Conservation (phyloP, 768 basidiomycete genomes). For the Leccinum disarticulatum region DNA sequence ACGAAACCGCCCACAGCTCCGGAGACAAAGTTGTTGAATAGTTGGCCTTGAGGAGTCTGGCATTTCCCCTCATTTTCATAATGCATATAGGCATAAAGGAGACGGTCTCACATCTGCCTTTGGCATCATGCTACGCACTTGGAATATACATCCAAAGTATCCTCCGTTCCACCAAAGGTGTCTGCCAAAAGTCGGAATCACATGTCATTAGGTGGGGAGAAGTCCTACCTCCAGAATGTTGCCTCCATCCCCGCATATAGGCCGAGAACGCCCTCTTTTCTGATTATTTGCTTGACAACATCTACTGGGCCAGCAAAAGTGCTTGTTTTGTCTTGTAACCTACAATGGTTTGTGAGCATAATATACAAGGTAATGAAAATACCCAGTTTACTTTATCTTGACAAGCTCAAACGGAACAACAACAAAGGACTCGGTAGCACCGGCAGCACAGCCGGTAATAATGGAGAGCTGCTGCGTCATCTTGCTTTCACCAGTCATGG, state of each 20-base stretch:
- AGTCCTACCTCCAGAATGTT: conserved; percentile 86
- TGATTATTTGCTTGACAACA: conserved; percentile 78
- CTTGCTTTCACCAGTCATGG: conserved; percentile 63
- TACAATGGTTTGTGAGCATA: conserved; percentile 24
- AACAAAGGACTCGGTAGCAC: conserved; percentile 93
- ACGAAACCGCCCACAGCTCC: conserved; percentile 88
- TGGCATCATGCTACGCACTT: conserved; percentile 76
- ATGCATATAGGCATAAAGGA: neutral
- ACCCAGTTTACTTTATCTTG: conserved; percentile 67
- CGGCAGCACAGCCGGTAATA: conserved; percentile 89
- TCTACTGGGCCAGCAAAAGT: conserved; percentile 91
- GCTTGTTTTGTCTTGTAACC: conserved; percentile 90
- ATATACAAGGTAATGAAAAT: conserved; percentile 7
- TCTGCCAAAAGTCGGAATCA: conserved; percentile 36
- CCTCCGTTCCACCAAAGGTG: conserved; percentile 94
- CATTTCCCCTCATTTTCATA: neutral
- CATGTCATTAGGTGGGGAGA: neutral
- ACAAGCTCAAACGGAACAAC: conserved; percentile 97
- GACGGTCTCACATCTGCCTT: conserved; percentile 70
- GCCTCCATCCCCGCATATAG: conserved; percentile 95
- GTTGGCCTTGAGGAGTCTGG: conserved; percentile 63
- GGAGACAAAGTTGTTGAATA: conserved; percentile 91
- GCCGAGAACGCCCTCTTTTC: conserved; percentile 78
- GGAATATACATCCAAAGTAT: conserved; percentile 92
- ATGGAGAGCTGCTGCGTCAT: conserved; percentile 91